Evolutionary conservation across 768 basidiomycete species (phyloP), one percentile per base, ranked within the genome.

Genomic region (Russula olivacea): DNA sequence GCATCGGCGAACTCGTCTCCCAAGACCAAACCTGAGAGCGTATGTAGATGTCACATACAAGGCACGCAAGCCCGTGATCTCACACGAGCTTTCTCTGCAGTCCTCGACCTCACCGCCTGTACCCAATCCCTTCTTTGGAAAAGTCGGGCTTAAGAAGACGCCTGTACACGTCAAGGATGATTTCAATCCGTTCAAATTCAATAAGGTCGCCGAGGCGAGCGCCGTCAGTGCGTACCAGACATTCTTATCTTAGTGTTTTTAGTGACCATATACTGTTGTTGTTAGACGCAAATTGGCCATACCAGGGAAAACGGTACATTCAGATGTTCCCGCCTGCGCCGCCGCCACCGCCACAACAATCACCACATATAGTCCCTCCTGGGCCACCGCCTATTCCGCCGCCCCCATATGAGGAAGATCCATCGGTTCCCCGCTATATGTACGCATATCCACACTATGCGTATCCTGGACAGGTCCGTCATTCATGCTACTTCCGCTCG

Each of bases 121-220:
- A 11, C 84, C 86, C 36, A 91, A 97, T 71, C 88, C 92, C 19
- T 98, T 98, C 87, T 98, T 97, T 71, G 91, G 93, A 34, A 79
- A 83, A 34, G 87, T 88, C 40, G 72, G 78, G 21, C 82, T 86
- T 72, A 93, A 93, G 80, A 91, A 89, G 76, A 81, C 81, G 3
- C 80, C 83, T 25, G 88, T 95, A 40, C 88, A 92, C 71, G 83
- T 96, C 74, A 92, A 96, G 76, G 93, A 97, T 69, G 96, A 98
- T 72, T 99, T 99, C 72, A 97, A 95, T 73, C 94, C 96, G 17
- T 97, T 96, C 83, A 92, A 91, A 76, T 84, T 88, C 69, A 82
- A 83, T 71, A 91, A 91, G 72, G 85, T 93, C 30, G 82, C 79
- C 9, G 91, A 91, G 58, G 83, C 93, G 8, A 75, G 81, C 28